Base-by-base conservation (phyloP, 345 rosid species). In the Trapa incisa region DNA sequence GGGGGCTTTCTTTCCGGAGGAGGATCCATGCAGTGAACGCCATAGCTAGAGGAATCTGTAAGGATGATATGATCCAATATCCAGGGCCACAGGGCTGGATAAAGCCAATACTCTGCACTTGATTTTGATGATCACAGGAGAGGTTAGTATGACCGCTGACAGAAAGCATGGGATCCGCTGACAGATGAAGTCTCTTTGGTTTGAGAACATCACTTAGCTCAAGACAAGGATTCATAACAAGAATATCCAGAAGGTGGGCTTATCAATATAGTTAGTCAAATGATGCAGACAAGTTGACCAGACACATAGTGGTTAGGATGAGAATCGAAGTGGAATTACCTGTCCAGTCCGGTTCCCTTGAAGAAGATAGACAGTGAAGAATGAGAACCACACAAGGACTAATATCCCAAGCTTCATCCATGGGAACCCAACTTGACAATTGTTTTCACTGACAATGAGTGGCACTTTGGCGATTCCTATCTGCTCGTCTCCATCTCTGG, bases 41-140 rank as follows among this genome's bases (percentile, higher is more conserved):
- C 65, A 89, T 71, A 62, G 98, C 89, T 12, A 87, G 88, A 52
- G 96, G 96, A 73, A 89, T 77, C 77, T 92, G 96, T 37, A 85
- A 65, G 5, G 88, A 76, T 37, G 98, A 86, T 45, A 89, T 47
- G 17, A 79, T 61, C 96, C 98, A 89, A 47, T 86, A 92, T 22
- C 72, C 77, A 3, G 74, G 65, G 69, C 96, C 98, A 72, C 98
- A 86, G 1, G 88, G 81, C 82, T 87, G 67, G 32, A 81, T 67
- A 33, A 81, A 60, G 71, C 80, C 80, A n/a, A 88, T 75, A 66
- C 91, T 86, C 96, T 88, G 87, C 54, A 72, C 52, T 61, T 68
- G 61, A 22, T 58, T 64, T 42, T 22, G 42, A 8, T 9, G 17
- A 32, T n/a, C 52, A 22, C 5, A 53, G 9, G 11, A 67, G 4